phyloP scores from a whole-genome alignment of 129 eudicot genomes.

The Scalesia atractyloides region DNA sequence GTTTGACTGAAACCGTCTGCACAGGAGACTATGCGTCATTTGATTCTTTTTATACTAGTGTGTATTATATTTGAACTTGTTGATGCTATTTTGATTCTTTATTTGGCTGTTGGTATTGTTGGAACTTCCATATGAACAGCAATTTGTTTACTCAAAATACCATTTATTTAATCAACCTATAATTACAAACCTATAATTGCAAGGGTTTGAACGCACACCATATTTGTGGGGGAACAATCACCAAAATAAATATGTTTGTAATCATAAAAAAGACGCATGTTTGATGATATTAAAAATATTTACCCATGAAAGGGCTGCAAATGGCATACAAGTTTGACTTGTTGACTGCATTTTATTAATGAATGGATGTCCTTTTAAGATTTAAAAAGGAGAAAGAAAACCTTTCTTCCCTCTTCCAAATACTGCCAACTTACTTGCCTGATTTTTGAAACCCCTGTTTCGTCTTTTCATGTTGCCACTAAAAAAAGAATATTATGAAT shows the following conservation, averaged over 20 bases:
- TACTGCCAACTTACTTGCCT: slow-evolving; percentile 11
- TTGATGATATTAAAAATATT: neutral
- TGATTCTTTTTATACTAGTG: too few species aligned
- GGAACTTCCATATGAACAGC: too few species aligned
- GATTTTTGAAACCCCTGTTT: slow-evolving; percentile 5
- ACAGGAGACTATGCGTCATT: neutral
- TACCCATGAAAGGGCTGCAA: neutral
- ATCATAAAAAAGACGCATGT: neutral
- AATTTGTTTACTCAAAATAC: too few species aligned
- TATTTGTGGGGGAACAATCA: too few species aligned
- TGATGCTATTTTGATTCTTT: too few species aligned
- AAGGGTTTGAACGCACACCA: too few species aligned
- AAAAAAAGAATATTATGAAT: slow-evolving; percentile 1
- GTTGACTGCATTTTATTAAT: neutral
- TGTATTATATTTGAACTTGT: too few species aligned
- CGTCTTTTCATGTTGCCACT: slow-evolving; percentile 1
- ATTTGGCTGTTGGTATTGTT: too few species aligned
- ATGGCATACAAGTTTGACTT: neutral
- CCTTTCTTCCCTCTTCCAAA: neutral
- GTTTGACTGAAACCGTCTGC: too few species aligned
- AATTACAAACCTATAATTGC: too few species aligned
- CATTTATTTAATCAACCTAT: too few species aligned
- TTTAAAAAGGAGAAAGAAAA: neutral
- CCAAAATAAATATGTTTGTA: neutral
- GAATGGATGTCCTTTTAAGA: neutral